Percentiles rank a stretch among this genome's conserved stretches.
Evolutionary conservation across 2,329 filamentous ascomycete genomes (phyloP).

Genomic region (Ceratocystis cubensis): DNA sequence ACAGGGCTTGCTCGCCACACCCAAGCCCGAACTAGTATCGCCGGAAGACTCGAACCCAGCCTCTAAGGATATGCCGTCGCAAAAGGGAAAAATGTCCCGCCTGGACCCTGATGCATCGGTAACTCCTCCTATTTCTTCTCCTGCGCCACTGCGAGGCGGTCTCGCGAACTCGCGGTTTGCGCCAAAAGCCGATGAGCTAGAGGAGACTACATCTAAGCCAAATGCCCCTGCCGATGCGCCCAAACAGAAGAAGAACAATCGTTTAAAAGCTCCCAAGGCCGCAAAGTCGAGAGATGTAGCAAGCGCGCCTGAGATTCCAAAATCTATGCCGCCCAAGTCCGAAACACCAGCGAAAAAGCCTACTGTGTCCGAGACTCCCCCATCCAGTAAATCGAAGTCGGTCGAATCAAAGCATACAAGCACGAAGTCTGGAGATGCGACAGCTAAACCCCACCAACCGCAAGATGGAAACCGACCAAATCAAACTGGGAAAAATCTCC

Average conservation of each 20-base stretch:
- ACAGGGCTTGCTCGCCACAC: background rate
- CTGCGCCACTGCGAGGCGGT: slow-evolving; percentile 9
- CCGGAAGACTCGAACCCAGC: background rate
- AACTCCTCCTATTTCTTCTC: slow-evolving; percentile 16
- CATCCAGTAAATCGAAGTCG: background rate
- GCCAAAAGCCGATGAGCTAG: slow-evolving; percentile 21
- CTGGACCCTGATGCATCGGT: slow-evolving; percentile 1
- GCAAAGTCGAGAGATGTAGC: slow-evolving; percentile 5
- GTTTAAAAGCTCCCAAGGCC: slow-evolving; percentile 14
- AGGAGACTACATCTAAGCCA: slow-evolving; percentile 15
- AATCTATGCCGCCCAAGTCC: background rate
- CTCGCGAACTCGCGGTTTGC: slow-evolving; percentile 18
- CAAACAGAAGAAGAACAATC: slow-evolving; percentile 14
- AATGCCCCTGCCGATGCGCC: slow-evolving; percentile 19
- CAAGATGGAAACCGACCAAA: slow-evolving; percentile 5
- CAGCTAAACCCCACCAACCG: background rate
- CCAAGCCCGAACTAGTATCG: background rate
- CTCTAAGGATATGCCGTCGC: background rate
- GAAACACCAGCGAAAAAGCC: background rate
- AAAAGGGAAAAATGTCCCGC: background rate
- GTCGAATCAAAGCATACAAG: background rate
- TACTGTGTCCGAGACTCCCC: background rate
- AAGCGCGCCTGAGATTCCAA: slow-evolving; percentile 16
- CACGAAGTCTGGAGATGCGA: background rate
- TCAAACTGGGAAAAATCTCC: background rate